Evolutionary conservation across 2,329 filamentous ascomycete genomes (phyloP).

Genomic region (Boeremia exigua): DNA sequence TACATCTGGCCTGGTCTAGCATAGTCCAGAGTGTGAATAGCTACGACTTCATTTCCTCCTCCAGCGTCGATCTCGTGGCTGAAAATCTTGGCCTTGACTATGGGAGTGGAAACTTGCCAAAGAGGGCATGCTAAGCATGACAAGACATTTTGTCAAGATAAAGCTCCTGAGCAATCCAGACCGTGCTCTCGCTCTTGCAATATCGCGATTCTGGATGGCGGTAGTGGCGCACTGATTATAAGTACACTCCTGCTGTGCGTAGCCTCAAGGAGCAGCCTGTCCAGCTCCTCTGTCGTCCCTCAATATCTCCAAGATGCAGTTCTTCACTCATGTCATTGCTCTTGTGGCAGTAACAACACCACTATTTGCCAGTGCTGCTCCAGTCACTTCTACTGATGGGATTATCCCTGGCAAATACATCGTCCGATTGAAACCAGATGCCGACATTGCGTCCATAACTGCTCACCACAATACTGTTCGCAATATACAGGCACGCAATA

Average conservation of each 20-base stretch:
- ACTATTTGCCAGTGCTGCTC: constrained; percentile 32
- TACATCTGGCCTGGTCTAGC: background rate
- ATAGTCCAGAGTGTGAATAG: background rate
- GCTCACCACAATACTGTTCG: constrained; percentile 36
- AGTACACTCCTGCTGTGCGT: background rate
- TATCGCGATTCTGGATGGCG: background rate
- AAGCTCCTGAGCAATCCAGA: constrained; percentile 3
- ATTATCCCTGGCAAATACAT: constrained; percentile 49
- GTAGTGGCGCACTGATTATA: constrained; percentile 9
- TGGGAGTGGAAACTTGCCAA: constrained; percentile 5
- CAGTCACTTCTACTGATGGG: constrained; percentile 37
- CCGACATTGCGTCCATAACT: constrained; percentile 31
- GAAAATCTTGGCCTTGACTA: constrained; percentile 9
- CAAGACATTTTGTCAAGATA: constrained; percentile 23
- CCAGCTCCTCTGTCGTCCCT: background rate
- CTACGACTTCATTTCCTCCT: constrained; percentile 1
- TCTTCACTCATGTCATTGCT: constrained; percentile 34
- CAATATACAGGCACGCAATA: constrained; percentile 39
- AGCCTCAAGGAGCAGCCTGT: background rate
- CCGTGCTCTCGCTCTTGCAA: background rate
- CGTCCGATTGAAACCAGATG: constrained; percentile 49
- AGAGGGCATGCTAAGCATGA: constrained; percentile 28
- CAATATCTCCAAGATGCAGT: constrained; percentile 29
- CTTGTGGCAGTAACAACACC: constrained; percentile 31
- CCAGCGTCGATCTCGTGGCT: constrained; percentile 3